Conservation (phyloP, 1,284 basidiomycete species). For the Prillingera fragicola region DNA sequence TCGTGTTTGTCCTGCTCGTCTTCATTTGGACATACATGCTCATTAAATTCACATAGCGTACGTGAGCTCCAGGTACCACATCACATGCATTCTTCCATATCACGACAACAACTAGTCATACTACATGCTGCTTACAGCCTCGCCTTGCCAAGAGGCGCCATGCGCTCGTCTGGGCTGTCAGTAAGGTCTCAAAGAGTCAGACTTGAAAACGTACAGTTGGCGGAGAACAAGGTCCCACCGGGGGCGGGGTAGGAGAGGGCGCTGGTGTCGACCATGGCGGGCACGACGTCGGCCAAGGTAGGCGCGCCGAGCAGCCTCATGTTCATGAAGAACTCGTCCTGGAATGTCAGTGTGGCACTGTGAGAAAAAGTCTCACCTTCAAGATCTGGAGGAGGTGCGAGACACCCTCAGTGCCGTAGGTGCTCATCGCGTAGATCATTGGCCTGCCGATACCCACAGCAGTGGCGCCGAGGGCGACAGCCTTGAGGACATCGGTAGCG, state of each 20-base stretch:
- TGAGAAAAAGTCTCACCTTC: constrained; percentile 58
- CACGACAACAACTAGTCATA: no score
- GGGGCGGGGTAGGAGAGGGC: constrained; percentile 56
- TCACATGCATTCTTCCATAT: no score
- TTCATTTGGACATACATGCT: constrained; percentile 50
- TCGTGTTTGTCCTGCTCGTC: constrained; percentile 40
- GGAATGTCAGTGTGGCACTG: constrained; percentile 3
- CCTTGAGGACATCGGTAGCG: constrained; percentile 88
- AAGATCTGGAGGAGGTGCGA: constrained; percentile 71
- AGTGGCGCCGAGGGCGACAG: constrained; percentile 82
- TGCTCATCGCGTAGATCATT: constrained; percentile 81
- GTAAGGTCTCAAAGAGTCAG: no score
- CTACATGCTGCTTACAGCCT: no score
- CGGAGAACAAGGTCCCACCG: constrained; percentile 64
- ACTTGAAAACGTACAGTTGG: no score
- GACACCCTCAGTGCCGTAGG: constrained; percentile 76
- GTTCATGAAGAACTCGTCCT: constrained; percentile 95
- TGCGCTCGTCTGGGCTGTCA: no score
- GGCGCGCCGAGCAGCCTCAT: constrained; percentile 80
- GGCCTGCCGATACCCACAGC: constrained; percentile 68
- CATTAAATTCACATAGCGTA: constrained; percentile 47
- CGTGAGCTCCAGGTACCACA: no score
- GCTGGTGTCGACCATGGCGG: constrained; percentile 80
- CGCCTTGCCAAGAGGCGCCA: no score
- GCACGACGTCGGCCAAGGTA: constrained; percentile 68